Conservation (phyloP, 2,329 filamentous ascomycete genomes). For the Amesomyces nigricolor region DNA sequence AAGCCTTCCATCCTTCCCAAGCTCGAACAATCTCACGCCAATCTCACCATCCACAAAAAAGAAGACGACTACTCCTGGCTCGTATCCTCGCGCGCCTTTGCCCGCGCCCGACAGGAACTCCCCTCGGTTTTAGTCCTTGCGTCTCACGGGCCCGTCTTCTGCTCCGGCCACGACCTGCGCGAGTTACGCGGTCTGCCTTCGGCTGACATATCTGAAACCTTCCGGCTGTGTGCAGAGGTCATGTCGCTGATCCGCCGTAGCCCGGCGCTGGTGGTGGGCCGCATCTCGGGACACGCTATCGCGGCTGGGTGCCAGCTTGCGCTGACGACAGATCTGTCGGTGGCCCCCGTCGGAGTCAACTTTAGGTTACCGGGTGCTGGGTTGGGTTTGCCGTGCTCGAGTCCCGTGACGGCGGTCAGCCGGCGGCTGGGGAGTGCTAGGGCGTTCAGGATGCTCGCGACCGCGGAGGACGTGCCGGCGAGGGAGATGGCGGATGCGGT, state of each 20-base stretch:
- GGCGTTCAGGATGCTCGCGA: conserved; percentile 30
- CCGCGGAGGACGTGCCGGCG: conserved; percentile 27
- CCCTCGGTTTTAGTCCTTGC: conserved; percentile 33
- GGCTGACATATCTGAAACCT: conserved; percentile 22
- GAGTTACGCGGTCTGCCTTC: conserved; percentile 23
- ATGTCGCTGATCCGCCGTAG: conserved; percentile 31
- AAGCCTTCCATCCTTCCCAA: conserved; percentile 19
- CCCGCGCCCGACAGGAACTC: conserved; percentile 19
- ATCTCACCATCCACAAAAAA: neutral
- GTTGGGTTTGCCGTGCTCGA: conserved; percentile 32
- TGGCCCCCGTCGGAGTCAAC: conserved; percentile 21
- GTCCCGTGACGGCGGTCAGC: conserved; percentile 28
- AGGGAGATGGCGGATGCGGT: conserved; percentile 25
- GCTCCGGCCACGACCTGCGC: conserved; percentile 31
- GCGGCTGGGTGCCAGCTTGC: conserved; percentile 33
- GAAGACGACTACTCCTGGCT: conserved; percentile 28
- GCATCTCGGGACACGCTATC: conserved; percentile 31
- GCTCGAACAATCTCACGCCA: conserved; percentile 17
- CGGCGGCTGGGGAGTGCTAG: conserved; percentile 25
- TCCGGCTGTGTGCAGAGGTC: conserved; percentile 30
- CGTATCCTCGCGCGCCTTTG: conserved; percentile 25
- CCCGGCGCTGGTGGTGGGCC: conserved; percentile 29
- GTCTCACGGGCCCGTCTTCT: conserved; percentile 28
- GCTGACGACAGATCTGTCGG: conserved; percentile 29
- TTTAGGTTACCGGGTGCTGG: conserved; percentile 30